phyloP scores from a whole-genome alignment of 371 early-diverging fungal genomes.

The Batrachochytrium dendrobatidis region DNA sequence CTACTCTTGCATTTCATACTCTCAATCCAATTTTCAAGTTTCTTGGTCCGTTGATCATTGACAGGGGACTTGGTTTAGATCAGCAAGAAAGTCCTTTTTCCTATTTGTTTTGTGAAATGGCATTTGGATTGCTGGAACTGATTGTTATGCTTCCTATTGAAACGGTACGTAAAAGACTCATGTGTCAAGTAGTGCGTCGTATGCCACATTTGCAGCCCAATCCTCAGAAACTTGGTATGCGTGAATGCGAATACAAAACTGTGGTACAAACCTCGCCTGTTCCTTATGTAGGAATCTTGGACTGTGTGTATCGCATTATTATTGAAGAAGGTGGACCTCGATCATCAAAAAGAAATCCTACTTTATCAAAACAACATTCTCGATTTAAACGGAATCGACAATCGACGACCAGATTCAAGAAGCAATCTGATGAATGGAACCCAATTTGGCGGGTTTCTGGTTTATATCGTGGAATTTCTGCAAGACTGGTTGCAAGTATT shows the following conservation, averaged over 20 bases:
- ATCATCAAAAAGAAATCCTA: no score
- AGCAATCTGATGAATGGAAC: no score
- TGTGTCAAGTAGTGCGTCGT: slow-evolving; percentile 50
- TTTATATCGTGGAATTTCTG: neutral
- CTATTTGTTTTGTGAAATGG: slow-evolving; percentile 57
- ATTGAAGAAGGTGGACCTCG: slow-evolving; percentile 77
- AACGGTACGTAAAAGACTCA: slow-evolving; percentile 75
- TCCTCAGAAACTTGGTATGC: neutral
- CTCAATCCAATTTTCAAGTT: slow-evolving; percentile 63
- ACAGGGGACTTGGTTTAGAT: slow-evolving; percentile 55
- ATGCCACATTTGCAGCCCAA: neutral
- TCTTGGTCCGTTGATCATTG: slow-evolving; percentile 60
- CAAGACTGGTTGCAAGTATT: neutral
- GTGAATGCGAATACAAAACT: slow-evolving; percentile 47
- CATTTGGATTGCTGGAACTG: slow-evolving; percentile 54
- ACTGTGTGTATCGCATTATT: slow-evolving; percentile 71
- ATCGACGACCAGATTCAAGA: no score
- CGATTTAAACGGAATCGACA: no score
- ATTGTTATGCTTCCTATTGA: slow-evolving; percentile 77
- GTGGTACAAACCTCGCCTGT: slow-evolving; percentile 63
- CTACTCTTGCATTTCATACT: slow-evolving; percentile 68
- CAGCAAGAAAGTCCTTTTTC: slow-evolving; percentile 57
- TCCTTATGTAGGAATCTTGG: slow-evolving; percentile 79
- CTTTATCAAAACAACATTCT: no score
- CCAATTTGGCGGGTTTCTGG: neutral